These are phyloP conservation scores for Skeletonema menzelii DNA, from an alignment of 108 stramenopile genomes.

Conservation along the genomic window DNA sequence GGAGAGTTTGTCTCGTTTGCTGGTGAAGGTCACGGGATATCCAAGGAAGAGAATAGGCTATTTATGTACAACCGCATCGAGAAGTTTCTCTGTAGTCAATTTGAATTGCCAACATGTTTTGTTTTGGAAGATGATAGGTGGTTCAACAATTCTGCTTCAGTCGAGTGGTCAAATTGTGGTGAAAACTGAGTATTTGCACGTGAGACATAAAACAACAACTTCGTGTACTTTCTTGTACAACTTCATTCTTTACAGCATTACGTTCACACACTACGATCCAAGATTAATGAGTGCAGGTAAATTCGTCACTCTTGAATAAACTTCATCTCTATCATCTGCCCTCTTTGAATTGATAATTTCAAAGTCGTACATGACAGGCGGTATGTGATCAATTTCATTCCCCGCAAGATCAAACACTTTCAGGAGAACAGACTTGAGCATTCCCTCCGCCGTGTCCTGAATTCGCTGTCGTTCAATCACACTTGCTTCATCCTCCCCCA, in stretches of 20 bases:
- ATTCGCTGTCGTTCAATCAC: conserved; percentile 84
- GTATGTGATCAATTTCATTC: conserved; percentile 72
- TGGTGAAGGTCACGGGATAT: conserved; percentile 23
- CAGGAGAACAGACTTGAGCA: conserved; percentile 72
- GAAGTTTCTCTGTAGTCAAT: conserved; percentile 10
- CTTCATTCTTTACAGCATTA: no score
- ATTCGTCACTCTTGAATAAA: conserved; percentile 77
- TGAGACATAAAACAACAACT: no score
- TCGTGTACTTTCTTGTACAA: background rate
- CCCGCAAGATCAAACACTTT: conserved; percentile 77
- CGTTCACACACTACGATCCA: conserved; percentile 35
- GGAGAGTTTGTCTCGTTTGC: conserved; percentile 29
- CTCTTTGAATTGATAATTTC: conserved; percentile 78
- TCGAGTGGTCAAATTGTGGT: conserved; percentile 12
- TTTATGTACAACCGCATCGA: conserved; percentile 15
- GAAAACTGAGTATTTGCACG: no score
- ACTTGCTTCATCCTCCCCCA: conserved; percentile 75
- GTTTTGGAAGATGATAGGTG: conserved; percentile 2
- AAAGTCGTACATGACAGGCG: conserved; percentile 79
- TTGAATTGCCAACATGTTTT: background rate
- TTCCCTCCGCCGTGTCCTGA: conserved; percentile 86
- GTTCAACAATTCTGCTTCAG: conserved; percentile 1
- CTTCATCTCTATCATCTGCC: conserved; percentile 82
- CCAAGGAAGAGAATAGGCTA: conserved; percentile 17
- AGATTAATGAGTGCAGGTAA: conserved; percentile 83